Percentiles rank a stretch among this genome's conserved stretches.
Evolutionary conservation across 371 early-diverging fungal species (phyloP).

Genomic region (Syncephalastrum contaminatum): DNA sequence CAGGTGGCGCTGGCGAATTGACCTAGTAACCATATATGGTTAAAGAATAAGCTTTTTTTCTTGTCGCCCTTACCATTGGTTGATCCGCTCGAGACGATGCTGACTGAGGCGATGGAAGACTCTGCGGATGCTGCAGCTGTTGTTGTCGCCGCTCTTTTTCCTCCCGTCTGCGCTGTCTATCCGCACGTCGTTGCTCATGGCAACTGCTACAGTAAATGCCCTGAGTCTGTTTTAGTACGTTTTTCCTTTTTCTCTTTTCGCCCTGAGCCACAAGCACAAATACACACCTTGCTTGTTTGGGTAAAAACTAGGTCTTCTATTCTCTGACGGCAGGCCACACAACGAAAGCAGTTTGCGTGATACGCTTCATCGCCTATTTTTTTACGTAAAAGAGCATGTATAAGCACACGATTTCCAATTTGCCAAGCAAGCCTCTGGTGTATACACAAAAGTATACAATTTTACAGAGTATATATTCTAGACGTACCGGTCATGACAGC

Average conservation of each 20-base stretch:
- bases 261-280: too few relatives aligned
- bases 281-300: constrained; percentile 69
- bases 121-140: neutral
- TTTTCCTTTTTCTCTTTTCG: too few relatives aligned
- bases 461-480: too few relatives aligned
- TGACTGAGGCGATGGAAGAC: neutral
- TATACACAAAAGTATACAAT: too few relatives aligned
- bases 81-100: constrained; percentile 8
- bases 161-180: constrained; percentile 34
- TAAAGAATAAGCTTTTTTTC: constrained; percentile 2
- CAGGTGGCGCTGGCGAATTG: neutral
- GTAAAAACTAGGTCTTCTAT: constrained; percentile 80
- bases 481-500: constrained; percentile 79
- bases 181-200: constrained; percentile 37
- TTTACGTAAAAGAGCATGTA: too few relatives aligned
- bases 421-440: too few relatives aligned
- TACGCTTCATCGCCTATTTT: constrained; percentile 75
- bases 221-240: too few relatives aligned
- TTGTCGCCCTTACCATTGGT: constrained; percentile 2
- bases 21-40: too few relatives aligned
- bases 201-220: constrained; percentile 10
- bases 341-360: constrained; percentile 84
- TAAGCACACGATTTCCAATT: too few relatives aligned
- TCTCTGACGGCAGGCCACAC: constrained; percentile 65
- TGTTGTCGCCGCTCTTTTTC: constrained; percentile 27